Evolutionary conservation across 805 yeast genomes (phyloP).

Genomic region (Suhomyces vadensis): DNA sequence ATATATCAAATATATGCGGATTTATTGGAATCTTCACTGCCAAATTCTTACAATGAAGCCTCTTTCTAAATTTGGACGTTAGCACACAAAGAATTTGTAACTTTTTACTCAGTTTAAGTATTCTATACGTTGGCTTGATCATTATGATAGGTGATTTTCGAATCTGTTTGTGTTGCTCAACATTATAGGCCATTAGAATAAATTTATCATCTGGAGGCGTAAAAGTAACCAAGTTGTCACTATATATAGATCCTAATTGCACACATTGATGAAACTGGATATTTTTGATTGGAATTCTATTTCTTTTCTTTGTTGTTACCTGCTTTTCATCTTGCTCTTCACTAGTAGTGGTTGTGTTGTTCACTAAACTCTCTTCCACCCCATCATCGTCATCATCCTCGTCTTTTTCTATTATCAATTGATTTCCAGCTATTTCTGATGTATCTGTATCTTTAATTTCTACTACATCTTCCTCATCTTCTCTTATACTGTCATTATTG

Average conservation of each 20-base stretch:
- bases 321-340: neutral
- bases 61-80: slow-evolving; percentile 35
- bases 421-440: slow-evolving; percentile 13
- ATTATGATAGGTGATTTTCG: slow-evolving; percentile 45
- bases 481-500: slow-evolving; percentile 20
- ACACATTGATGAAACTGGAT: slow-evolving; percentile 66
- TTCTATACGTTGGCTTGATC: slow-evolving; percentile 39
- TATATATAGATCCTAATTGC: slow-evolving; percentile 67
- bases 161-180: slow-evolving; percentile 41
- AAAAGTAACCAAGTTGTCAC: slow-evolving; percentile 67
- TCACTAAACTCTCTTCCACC: slow-evolving; percentile 7
- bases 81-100: slow-evolving; percentile 39
- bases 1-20: slow-evolving; percentile 33
- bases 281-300: slow-evolving; percentile 34
- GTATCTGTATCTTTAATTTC: slow-evolving; percentile 7
- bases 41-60: slow-evolving; percentile 34
- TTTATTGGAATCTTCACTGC: slow-evolving; percentile 35
- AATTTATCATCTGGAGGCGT: slow-evolving; percentile 76
- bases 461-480: neutral
- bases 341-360: neutral
- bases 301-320: neutral
- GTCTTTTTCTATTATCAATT: slow-evolving; percentile 8
- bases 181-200: slow-evolving; percentile 38
- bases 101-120: slow-evolving; percentile 20
- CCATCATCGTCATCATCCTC: slow-evolving; percentile 13